Evolutionary conservation across 2,329 filamentous ascomycete species (phyloP).

Genomic region (Trichoderma guizhouense): DNA sequence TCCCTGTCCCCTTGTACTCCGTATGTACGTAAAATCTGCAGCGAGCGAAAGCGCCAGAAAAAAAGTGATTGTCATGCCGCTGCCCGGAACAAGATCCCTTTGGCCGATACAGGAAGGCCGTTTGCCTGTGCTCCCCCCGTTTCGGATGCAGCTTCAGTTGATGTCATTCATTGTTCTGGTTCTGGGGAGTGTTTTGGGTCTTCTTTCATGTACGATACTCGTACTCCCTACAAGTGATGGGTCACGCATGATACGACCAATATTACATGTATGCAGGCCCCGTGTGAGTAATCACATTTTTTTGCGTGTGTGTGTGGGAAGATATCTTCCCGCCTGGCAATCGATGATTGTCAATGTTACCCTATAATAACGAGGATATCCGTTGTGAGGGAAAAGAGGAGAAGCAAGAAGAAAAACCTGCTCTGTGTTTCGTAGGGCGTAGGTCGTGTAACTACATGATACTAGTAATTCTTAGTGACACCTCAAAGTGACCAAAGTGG

Average conservation of each 20-base stretch:
- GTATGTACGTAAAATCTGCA: neutral
- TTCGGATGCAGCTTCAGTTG: neutral
- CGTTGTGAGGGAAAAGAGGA: neutral
- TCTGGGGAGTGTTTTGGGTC: neutral
- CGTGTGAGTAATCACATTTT: neutral
- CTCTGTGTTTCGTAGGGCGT: neutral
- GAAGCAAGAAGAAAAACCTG: neutral
- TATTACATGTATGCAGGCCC: neutral
- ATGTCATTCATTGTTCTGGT: slow-evolving; percentile 7
- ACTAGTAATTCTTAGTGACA: neutral
- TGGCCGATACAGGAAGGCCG: slow-evolving; percentile 8
- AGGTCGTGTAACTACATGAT: neutral
- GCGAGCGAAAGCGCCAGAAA: neutral
- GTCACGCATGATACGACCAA: neutral
- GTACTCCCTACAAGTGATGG: neutral
- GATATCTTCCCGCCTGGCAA: neutral
- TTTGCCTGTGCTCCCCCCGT: neutral
- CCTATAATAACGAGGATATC: neutral
- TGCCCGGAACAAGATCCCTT: slow-evolving; percentile 10
- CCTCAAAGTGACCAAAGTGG: neutral
- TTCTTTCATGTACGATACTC: neutral
- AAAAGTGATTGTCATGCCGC: neutral
- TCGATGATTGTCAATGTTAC: neutral
- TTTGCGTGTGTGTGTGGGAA: neutral
- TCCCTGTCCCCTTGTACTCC: neutral